Evolutionary conservation across 1,284 basidiomycete species (phyloP).

Genomic region (Hemileia vastatrix): DNA sequence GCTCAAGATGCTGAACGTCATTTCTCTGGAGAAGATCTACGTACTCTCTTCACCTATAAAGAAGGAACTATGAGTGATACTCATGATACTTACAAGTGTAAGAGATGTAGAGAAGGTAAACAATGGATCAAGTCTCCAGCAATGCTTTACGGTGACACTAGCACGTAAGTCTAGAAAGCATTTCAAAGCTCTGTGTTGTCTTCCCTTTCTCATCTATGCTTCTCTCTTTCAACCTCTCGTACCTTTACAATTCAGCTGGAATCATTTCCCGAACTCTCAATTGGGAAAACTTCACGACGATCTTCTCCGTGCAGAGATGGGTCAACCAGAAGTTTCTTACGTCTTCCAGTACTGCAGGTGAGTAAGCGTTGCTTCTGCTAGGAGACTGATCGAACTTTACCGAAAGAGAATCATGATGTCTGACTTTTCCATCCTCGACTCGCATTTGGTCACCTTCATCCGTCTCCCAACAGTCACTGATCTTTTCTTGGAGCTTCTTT

Average conservation of each 20-base stretch:
- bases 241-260: constrained; percentile 63
- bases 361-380: no score
- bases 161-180: constrained; percentile 62
- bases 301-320: constrained; percentile 77
- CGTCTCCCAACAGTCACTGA: no score
- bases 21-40: constrained; percentile 78
- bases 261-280: constrained; percentile 83
- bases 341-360: constrained; percentile 49
- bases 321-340: constrained; percentile 60
- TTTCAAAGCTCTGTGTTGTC: constrained; percentile 17
- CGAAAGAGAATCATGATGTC: no score
- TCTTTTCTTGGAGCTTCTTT: no score
- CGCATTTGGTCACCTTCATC: no score
- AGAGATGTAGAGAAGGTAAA: constrained; percentile 74
- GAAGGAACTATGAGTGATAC: constrained; percentile 81
- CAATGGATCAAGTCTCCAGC: constrained; percentile 74
- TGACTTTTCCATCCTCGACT: no score
- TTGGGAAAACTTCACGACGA: constrained; percentile 90
- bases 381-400: no score
- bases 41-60: constrained; percentile 75
- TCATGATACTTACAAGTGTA: constrained; percentile 96
- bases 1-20: constrained; percentile 91
- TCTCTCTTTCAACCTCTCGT: constrained; percentile 16
- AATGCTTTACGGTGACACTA: constrained; percentile 90
- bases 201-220: neutral